phyloP scores from a whole-genome alignment of 1,284 basidiomycete species.

The Rhodotorula sp. region DNA sequence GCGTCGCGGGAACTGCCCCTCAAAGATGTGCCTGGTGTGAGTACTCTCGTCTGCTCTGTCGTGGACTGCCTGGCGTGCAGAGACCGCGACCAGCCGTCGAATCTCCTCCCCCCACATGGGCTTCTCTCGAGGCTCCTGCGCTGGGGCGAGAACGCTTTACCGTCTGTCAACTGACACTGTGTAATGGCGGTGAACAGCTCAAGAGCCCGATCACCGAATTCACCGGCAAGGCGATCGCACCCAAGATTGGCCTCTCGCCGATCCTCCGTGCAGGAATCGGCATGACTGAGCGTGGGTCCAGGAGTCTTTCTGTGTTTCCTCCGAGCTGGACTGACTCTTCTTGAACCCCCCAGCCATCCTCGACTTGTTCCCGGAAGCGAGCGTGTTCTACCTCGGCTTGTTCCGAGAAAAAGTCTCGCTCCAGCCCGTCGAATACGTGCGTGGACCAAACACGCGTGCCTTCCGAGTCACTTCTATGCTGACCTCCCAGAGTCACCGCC shows the following conservation, averaged over 20 bases:
- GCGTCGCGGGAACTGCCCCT: slow-evolving; percentile 66
- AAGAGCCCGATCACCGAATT: slow-evolving; percentile 50
- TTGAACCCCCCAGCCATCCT: slow-evolving; percentile 56
- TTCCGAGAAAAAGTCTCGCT: slow-evolving; percentile 86
- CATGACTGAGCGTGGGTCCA: slow-evolving; percentile 73
- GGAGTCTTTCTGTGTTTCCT: neutral
- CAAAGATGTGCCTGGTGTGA: slow-evolving; percentile 63
- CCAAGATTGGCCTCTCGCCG: slow-evolving; percentile 79
- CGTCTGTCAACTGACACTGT: neutral
- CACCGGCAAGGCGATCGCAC: slow-evolving; percentile 51
- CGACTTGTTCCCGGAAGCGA: slow-evolving; percentile 77
- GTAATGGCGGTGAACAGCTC: slow-evolving; percentile 12
- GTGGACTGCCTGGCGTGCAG: neutral
- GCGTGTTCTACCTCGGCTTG: slow-evolving; percentile 85
- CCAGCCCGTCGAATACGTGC: slow-evolving; percentile 86
- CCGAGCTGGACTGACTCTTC: no score
- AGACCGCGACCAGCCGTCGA: no score
- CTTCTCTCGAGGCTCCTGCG: neutral
- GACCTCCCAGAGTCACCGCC: slow-evolving; percentile 45
- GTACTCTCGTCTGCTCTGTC: slow-evolving; percentile 39
- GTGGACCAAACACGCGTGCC: neutral
- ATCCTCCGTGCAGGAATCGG: slow-evolving; percentile 89
- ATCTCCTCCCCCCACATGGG: neutral
- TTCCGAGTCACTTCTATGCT: neutral
- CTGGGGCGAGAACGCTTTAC: neutral